A percentile compares a stretch with the other conserved stretches of the same genome.
phyloP scores from a whole-genome alignment of 2,329 filamentous ascomycete genomes.

The Colletotrichum tanaceti region DNA sequence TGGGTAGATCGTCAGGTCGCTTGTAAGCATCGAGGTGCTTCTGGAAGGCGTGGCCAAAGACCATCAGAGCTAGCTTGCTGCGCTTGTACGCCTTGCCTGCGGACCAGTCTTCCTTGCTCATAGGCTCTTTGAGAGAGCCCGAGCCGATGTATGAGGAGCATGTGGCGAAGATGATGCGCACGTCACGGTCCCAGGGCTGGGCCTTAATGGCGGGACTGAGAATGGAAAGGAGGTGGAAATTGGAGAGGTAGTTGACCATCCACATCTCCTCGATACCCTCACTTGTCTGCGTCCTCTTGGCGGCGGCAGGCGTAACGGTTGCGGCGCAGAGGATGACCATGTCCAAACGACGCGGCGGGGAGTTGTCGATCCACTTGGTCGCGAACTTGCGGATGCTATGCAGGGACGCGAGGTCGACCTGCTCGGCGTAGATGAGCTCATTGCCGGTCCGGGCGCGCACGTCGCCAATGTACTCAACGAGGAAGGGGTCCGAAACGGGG shows the following conservation, averaged over 20 bases:
- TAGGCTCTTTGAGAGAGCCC: conserved; percentile 69
- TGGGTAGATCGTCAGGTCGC: conserved; percentile 83
- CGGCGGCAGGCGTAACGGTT: conserved; percentile 76
- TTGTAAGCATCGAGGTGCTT: conserved; percentile 89
- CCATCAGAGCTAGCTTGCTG: conserved; percentile 83
- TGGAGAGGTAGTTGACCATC: conserved; percentile 95
- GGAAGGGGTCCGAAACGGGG: conserved; percentile 83
- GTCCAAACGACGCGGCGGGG: conserved; percentile 87
- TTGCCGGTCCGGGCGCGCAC: conserved; percentile 81
- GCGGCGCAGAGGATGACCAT: conserved; percentile 91
- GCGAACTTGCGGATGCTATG: conserved; percentile 93
- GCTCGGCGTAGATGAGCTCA: conserved; percentile 92
- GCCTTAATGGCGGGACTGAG: conserved; percentile 89
- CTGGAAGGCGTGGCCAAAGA: conserved; percentile 90
- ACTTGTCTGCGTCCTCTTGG: conserved; percentile 68
- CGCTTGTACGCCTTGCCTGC: conserved; percentile 70
- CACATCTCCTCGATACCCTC: conserved; percentile 91
- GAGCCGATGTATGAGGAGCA: conserved; percentile 90
- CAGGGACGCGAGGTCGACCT: conserved; percentile 89
- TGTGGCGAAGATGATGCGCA: conserved; percentile 85
- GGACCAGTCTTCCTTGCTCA: conserved; percentile 64
- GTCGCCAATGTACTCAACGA: conserved; percentile 93
- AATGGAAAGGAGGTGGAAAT: conserved; percentile 94
- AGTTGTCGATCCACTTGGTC: conserved; percentile 97
- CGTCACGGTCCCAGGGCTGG: conserved; percentile 93